Evolutionary conservation across 78 protist genomes (phyloP).

Genomic region (slime mould (Dictyostelium discoideum)): dicty_2.7 NC_007088.5:3151501-3152000

Average conservation of each 20-base stretch:
- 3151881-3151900: background rate
- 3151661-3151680: background rate
- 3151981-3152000: background rate
- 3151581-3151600: background rate
- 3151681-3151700: no score
- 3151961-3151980: background rate
- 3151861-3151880: background rate
- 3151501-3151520: background rate
- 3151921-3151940: background rate
- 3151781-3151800: background rate
- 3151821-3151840: background rate
- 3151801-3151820: background rate
- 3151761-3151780: background rate
- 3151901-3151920: background rate
- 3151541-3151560: no score
- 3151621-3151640: background rate
- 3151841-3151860: slow-evolving; percentile 1
- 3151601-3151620: background rate
- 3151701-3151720: no score
- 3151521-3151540: no score
- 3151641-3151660: background rate
- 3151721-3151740: no score
- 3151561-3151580: no score
- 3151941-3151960: slow-evolving; percentile 3
- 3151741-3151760: background rate